Percentiles rank a stretch among this genome's conserved stretches.
Evolutionary conservation across 2,329 filamentous ascomycete species (phyloP).

Genomic region (Claviceps pazoutovae): DNA sequence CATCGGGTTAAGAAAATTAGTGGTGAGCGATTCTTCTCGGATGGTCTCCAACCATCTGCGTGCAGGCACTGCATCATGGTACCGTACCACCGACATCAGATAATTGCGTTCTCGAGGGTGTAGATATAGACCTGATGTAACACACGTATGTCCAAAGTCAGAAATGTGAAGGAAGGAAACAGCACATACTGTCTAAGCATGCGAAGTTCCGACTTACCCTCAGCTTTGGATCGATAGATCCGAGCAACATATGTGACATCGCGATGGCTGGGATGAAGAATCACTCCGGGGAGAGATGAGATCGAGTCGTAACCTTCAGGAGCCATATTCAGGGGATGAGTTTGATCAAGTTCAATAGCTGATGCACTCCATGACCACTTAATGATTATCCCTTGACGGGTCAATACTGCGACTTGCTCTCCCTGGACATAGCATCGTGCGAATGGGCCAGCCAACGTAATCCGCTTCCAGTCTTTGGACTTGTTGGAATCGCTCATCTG

Average conservation of each 20-base stretch:
- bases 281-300: background rate
- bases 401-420: conserved; percentile 11
- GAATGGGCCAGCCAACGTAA: conserved; percentile 10
- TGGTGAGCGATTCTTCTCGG: background rate
- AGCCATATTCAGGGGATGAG: background rate
- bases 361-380: conserved; percentile 11
- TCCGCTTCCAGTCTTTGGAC: conserved; percentile 8
- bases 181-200: background rate
- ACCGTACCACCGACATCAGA: conserved; percentile 3
- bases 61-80: background rate
- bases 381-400: conserved; percentile 10
- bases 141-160: background rate
- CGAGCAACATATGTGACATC: background rate
- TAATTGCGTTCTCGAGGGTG: background rate
- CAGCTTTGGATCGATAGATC: background rate
- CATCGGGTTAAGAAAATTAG: too few relatives aligned
- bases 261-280: conserved; percentile 1
- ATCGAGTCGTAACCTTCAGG: background rate
- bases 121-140: background rate
- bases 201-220: background rate
- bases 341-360: conserved; percentile 8
- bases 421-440: conserved; percentile 9
- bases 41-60: conserved; percentile 1
- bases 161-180: background rate
- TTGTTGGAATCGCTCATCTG: too few relatives aligned